A percentile compares a stretch with the other conserved stretches of the same genome.
Conservation (phyloP, 768 basidiomycete genomes). For the Mycena crocata region DNA sequence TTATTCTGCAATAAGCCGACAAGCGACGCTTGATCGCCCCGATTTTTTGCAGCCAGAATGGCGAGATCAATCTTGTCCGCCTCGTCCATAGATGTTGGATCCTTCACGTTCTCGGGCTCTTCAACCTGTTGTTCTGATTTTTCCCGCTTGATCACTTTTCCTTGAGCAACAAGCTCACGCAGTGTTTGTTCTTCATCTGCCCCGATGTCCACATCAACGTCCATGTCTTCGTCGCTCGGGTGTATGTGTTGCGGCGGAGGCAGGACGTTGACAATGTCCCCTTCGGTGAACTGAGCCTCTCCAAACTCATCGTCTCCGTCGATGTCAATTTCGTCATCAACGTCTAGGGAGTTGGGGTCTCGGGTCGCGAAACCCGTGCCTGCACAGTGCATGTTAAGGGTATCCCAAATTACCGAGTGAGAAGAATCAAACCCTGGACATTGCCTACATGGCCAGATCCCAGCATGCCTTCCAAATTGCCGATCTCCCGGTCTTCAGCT, state of each 20-base stretch:
- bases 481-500: slow-evolving; percentile 45
- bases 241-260: slow-evolving; percentile 31
- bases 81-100: slow-evolving; percentile 55
- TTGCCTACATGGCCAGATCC: slow-evolving; percentile 57
- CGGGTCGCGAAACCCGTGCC: slow-evolving; percentile 82
- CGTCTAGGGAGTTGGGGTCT: slow-evolving; percentile 64
- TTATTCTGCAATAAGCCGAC: slow-evolving; percentile 71
- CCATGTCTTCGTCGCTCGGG: slow-evolving; percentile 46
- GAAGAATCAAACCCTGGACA: slow-evolving; percentile 55
- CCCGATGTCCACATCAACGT: slow-evolving; percentile 58
- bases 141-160: slow-evolving; percentile 51
- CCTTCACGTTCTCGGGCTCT: slow-evolving; percentile 39
- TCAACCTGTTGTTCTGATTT: slow-evolving; percentile 31
- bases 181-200: slow-evolving; percentile 54
- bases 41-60: slow-evolving; percentile 60
- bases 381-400: slow-evolving; percentile 37
- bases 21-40: slow-evolving; percentile 60
- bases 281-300: slow-evolving; percentile 80
- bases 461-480: slow-evolving; percentile 44
- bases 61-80: slow-evolving; percentile 60
- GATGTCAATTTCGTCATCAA: slow-evolving; percentile 68
- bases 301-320: slow-evolving; percentile 83
- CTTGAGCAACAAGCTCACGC: slow-evolving; percentile 65
- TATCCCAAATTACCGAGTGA: neutral
- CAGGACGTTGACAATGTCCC: slow-evolving; percentile 64